phyloP scores from a whole-genome alignment of 2,329 filamentous ascomycete species.

The Aspergillus ruber region DNA sequence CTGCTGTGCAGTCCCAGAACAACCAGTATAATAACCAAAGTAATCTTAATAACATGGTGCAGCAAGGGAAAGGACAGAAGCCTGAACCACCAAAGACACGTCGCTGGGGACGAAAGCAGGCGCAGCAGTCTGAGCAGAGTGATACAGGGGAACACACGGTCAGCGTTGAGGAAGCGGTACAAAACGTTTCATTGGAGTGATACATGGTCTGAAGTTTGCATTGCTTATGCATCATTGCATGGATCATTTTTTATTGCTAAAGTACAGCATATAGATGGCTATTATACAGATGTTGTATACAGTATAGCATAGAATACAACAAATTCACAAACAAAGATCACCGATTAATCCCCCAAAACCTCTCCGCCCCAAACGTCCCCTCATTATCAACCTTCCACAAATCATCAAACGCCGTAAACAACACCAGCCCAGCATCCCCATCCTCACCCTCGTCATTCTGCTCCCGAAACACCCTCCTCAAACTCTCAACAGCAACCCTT shows the following conservation, averaged over 20 bases:
- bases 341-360: conserved; percentile 64
- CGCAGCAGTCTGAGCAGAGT: conserved; percentile 6
- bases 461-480: conserved; percentile 53
- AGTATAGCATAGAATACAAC: neutral
- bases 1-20: conserved; percentile 14
- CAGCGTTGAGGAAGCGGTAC: conserved; percentile 30
- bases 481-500: conserved; percentile 55
- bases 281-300: neutral
- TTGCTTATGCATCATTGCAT: neutral
- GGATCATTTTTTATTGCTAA: neutral
- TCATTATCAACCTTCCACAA: conserved; percentile 64
- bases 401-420: conserved; percentile 77
- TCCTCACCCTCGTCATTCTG: conserved; percentile 9
- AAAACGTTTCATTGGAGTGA: conserved; percentile 24
- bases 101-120: conserved; percentile 30
- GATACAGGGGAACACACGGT: conserved; percentile 7
- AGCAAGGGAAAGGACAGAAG: conserved; percentile 21
- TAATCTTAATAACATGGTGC: neutral
- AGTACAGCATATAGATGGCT: neutral
- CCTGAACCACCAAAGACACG: conserved; percentile 37
- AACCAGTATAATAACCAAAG: neutral
- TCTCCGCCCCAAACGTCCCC: conserved; percentile 63
- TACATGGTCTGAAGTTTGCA: neutral
- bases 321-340: neutral
- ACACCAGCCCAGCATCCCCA: conserved; percentile 44